A percentile compares a stretch with the other conserved stretches of the same genome.
Conservation (phyloP, 2,329 filamentous ascomycete species). For the Colletotrichum siamense region DNA sequence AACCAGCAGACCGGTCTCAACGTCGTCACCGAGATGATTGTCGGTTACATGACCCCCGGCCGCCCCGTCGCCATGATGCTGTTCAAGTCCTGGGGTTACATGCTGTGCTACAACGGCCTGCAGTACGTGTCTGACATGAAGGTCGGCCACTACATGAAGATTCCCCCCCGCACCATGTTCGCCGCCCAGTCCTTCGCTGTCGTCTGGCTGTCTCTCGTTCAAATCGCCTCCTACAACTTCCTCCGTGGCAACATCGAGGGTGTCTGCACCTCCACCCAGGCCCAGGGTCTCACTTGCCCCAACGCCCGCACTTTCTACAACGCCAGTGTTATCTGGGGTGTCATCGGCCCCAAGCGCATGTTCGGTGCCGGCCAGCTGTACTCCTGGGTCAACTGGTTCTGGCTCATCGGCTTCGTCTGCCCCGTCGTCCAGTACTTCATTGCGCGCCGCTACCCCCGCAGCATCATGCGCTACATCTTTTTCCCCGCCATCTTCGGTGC, state of each 20-base stretch:
- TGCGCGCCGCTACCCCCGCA: conserved; percentile 52
- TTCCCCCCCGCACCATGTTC: conserved; percentile 56
- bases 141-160: conserved; percentile 59
- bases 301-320: conserved; percentile 65
- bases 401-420: conserved; percentile 54
- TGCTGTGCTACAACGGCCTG: conserved; percentile 51
- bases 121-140: conserved; percentile 55
- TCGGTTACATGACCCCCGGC: conserved; percentile 54
- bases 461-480: conserved; percentile 53
- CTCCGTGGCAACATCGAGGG: conserved; percentile 52
- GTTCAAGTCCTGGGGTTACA: conserved; percentile 54
- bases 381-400: conserved; percentile 55
- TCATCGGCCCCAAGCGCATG: conserved; percentile 51
- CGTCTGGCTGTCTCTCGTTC: conserved; percentile 43
- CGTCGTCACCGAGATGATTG: conserved; percentile 53
- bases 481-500: conserved; percentile 60
- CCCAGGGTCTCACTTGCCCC: conserved; percentile 61
- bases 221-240: conserved; percentile 43
- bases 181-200: conserved; percentile 47
- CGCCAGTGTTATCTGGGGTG: conserved; percentile 65
- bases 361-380: conserved; percentile 50
- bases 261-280: conserved; percentile 55
- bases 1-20: conserved; percentile 54
- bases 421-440: conserved; percentile 55
- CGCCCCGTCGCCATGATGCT: conserved; percentile 55